Evolutionary conservation across 176 grass and related monocot species (phyloP), one percentile per base, ranked within the genome.

Genomic region (Elaeis guineensis): DNA sequence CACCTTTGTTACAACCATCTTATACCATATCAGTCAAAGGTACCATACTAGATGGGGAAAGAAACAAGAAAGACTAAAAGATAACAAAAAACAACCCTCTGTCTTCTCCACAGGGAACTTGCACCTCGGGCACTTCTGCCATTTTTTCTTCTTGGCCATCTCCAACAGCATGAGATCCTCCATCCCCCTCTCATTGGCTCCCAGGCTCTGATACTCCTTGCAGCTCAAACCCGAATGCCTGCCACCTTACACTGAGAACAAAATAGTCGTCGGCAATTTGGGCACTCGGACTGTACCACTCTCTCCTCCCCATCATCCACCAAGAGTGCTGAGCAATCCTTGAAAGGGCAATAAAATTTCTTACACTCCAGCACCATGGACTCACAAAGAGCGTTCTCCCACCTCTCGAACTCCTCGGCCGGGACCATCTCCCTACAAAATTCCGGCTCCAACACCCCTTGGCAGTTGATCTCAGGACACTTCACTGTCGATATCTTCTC

Each of bases 71-170:
- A 29, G 5, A 29, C 28, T 29, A 29, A 6, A 29, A 29, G 28
- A 29, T 29, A 5, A 29, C 5, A 5, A 3, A 29, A 6, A 3
- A 5, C 90, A 95, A 2, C 80, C 82, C 0, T 50, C 51, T 2
- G 19, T 53, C 59, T 79, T 95, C 63, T 89, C 82, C 2, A 95
- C 86, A 23, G 73, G 77, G 59, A 75, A 89, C 61, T 51, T 28
- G 61, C 90, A 90, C 5, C 2, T 65, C 3, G 75, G 86, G 52
- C 86, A 95, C 24, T 71, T 68, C 77, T 65, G 75, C 86, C 90
- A 95, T 1, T 69, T 74, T 29, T 57, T 75, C 3, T 5, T 21
- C 20, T 67, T 28, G 1, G 79, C 86, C 58, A 74, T 63, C 63
- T 84, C 52, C 52, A 76, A 22, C 74, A 95, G 51, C 67, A 75